Base-by-base conservation (phyloP, 768 basidiomycete species). In the Lentinula guzmanii region DNA sequence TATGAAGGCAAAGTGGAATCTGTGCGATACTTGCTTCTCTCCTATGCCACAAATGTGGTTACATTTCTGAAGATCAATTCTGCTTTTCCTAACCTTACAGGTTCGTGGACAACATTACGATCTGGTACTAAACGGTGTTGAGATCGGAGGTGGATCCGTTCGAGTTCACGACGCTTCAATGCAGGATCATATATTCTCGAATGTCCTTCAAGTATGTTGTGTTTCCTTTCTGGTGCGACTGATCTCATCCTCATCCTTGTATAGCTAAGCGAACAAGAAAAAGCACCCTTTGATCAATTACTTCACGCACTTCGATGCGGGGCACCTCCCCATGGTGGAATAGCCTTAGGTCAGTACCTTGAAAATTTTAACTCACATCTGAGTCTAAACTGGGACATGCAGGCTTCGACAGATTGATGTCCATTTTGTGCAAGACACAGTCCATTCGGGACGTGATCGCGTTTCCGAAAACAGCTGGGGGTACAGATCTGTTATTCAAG, bases 31-130 rank as follows among this genome's bases (percentile, higher is more conserved):
- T 50, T 50, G 33, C 24, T 7, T 15, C 21, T 24, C 31, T 31
- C 34, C 31, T 52, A 16, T 35, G 51, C 33, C n/a, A 18, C 8
- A 31, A 52, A 7, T 10, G 18, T 48, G 18, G 9, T 24, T 21
- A 43, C 62, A 31, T 60, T 21, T 18, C 55, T 59, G 55, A 31
- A 54, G 24, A 62, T 64, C 58, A 31, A 58, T 61, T n/a, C 48
- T 54, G 10, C 1, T 28, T n/a, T 16, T 54, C 3, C 5, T 28
- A 18, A 13, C 39, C 56, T 11, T 61, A 43, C 70, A 93, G 89
- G 89, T 95, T 67, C 86, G 95, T 58, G 95, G 94, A 16, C 95
- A 98, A 70, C 95, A 98, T 73, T 98, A 97, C 69, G 95, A 98
- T 76, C 86, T 98, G 46, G 94, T 98, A 33, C 72, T 98, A 64